These are phyloP conservation scores for Byssoonygena ceratinophila DNA, from an alignment of 2,329 filamentous ascomycete genomes.

Conservation along the genomic window DNA sequence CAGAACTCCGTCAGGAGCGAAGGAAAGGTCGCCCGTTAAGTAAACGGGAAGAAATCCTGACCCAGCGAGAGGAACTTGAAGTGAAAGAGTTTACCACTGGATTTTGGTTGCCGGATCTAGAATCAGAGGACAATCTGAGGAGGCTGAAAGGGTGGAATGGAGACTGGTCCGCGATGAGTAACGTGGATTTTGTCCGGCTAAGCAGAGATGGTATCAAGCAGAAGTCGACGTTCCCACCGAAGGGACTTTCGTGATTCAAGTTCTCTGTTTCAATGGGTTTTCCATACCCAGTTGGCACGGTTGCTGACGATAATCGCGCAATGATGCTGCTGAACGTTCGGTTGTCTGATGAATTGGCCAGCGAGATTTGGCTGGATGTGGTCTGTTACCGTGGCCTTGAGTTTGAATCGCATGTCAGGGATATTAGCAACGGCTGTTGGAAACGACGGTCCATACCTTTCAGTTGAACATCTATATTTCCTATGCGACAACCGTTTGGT, in stretches of 20 bases:
- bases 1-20: conserved; percentile 47
- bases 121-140: conserved; percentile 52
- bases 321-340: background rate
- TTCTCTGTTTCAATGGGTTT: background rate
- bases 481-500: background rate
- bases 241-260: conserved; percentile 38
- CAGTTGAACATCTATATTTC: background rate
- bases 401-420: no score
- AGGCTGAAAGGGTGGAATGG: conserved; percentile 67
- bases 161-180: conserved; percentile 69
- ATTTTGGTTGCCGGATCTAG: conserved; percentile 70
- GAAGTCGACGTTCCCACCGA: conserved; percentile 69
- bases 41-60: conserved; percentile 65
- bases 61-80: conserved; percentile 58
- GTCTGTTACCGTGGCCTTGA: no score
- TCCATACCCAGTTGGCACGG: no score
- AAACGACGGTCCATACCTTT: background rate
- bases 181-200: conserved; percentile 66
- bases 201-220: conserved; percentile 53
- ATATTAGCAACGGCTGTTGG: background rate
- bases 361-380: no score
- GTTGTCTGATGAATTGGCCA: no score
- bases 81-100: conserved; percentile 72
- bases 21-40: conserved; percentile 70
- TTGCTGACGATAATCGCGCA: no score